Conservation (phyloP, 225 moss, liverwort and hornwort genomes). For the Thuidium tamariscinum region DNA sequence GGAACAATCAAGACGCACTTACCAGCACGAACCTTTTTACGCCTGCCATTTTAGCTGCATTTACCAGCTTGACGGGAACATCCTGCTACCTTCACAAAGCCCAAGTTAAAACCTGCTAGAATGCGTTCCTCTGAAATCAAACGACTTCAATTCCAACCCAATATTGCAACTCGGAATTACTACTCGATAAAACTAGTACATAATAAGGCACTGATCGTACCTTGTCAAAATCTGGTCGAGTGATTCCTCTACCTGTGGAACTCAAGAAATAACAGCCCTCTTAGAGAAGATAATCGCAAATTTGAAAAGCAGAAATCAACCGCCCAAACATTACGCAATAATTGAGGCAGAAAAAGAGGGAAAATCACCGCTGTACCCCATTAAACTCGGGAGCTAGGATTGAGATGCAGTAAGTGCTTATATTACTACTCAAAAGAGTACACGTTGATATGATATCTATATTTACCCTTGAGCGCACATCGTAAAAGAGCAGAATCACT, state of each 20-base stretch:
- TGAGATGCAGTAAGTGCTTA: background rate
- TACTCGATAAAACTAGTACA: background rate
- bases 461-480: background rate
- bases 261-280: background rate
- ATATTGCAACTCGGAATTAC: background rate
- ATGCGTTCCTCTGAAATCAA: background rate
- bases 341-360: background rate
- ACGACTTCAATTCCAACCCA: background rate
- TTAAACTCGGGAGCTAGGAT: background rate
- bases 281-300: background rate
- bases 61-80: constrained; percentile 64
- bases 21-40: constrained; percentile 78
- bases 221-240: constrained; percentile 60
- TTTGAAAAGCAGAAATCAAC: background rate
- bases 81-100: constrained; percentile 24
- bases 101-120: constrained; percentile 4
- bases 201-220: constrained; percentile 3
- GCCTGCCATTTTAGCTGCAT: constrained; percentile 66
- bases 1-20: background rate
- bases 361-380: background rate
- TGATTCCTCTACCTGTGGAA: constrained; percentile 59
- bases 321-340: background rate
- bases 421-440: background rate
- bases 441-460: background rate
- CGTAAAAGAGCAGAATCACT: background rate